phyloP scores from a whole-genome alignment of 2,329 filamentous ascomycete genomes.

The Monosporascus sp. region DNA sequence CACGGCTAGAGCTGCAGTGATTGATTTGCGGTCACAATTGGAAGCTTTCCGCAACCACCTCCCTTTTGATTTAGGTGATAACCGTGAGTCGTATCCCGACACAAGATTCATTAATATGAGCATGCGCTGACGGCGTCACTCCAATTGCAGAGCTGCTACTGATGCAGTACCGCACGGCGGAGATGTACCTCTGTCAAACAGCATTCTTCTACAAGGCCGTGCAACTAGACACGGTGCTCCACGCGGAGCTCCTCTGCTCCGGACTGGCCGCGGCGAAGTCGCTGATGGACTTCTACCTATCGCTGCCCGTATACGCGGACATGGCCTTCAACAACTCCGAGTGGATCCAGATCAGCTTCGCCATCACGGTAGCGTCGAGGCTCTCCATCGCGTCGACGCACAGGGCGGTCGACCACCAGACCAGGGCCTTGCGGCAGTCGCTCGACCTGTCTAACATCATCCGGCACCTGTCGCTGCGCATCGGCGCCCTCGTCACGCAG shows the following conservation, averaged over 20 bases:
- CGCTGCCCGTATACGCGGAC: constrained; percentile 29
- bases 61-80: constrained; percentile 21
- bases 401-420: neutral
- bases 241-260: constrained; percentile 7
- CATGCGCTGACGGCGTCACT: too few relatives aligned
- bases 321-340: constrained; percentile 31
- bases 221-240: constrained; percentile 4
- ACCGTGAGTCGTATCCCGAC: constrained; percentile 19
- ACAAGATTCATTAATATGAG: too few relatives aligned
- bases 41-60: constrained; percentile 26
- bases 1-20: constrained; percentile 25
- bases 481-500: constrained; percentile 1
- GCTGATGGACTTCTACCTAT: constrained; percentile 26
- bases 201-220: constrained; percentile 27
- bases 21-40: constrained; percentile 25
- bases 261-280: constrained; percentile 19
- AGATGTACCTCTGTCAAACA: constrained; percentile 34
- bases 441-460: neutral
- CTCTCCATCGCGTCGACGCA: constrained; percentile 6
- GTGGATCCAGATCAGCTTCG: constrained; percentile 35
- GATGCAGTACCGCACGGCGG: constrained; percentile 33
- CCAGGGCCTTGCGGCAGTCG: neutral
- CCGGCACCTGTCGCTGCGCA: neutral
- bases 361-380: constrained; percentile 2
- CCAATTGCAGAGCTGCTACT: constrained; percentile 27